phyloP scores from a whole-genome alignment of 208 protist species.

The Trypanosoma cruzi region DNA sequence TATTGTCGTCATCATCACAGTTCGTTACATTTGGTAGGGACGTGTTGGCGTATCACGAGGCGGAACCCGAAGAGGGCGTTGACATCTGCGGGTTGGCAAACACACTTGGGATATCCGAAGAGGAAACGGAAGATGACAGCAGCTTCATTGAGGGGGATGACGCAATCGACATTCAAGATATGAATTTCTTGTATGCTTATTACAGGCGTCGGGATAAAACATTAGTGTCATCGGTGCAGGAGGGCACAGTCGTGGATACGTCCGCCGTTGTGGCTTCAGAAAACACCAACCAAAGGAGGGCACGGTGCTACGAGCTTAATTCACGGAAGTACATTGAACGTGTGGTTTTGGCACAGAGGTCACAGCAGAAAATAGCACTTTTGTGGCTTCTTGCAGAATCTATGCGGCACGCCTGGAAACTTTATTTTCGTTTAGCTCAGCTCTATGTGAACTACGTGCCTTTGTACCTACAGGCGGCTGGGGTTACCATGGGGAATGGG shows the following conservation, averaged over 20 bases:
- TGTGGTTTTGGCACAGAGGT: constrained; percentile 42
- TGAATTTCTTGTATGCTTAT: constrained; percentile 19
- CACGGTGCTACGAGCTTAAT: constrained; percentile 35
- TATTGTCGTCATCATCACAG: too few species aligned
- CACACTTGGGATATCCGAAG: too few species aligned
- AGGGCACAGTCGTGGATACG: not conserved
- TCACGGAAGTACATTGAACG: constrained; percentile 52
- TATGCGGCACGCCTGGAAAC: constrained; percentile 36
- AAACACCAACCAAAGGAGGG: not conserved
- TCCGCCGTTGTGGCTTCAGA: not conserved
- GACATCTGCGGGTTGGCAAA: too few species aligned
- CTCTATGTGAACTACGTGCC: constrained; percentile 60
- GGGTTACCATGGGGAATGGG: not conserved
- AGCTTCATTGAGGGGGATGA: constrained; percentile 21
- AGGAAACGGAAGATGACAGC: constrained; percentile 1
- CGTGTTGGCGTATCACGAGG: too few species aligned
- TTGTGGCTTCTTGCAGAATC: constrained; percentile 53
- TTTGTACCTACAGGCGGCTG: constrained; percentile 30
- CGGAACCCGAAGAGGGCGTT: too few species aligned
- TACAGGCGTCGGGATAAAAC: constrained; percentile 19
- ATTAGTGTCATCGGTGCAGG: too few species aligned
- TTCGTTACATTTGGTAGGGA: too few species aligned
- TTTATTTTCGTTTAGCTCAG: constrained; percentile 42
- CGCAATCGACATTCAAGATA: constrained; percentile 11
- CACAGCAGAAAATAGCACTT: constrained; percentile 60